phyloP scores from a whole-genome alignment of 805 yeast genomes.

The Wickerhamiella occidentalis region DNA sequence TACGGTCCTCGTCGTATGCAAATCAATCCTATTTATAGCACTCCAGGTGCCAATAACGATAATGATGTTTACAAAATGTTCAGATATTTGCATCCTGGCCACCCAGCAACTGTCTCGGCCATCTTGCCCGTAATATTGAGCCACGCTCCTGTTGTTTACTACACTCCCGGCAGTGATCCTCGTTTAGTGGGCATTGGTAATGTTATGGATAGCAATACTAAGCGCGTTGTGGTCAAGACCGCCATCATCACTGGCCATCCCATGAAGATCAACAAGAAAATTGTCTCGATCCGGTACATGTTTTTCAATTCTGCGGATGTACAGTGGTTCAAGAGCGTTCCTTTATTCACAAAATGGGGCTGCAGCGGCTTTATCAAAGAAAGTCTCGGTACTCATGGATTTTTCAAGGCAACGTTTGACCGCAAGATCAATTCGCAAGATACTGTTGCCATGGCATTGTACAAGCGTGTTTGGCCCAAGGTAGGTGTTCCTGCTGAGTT shows the following conservation, averaged over 20 bases:
- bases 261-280: slow-evolving; percentile 82
- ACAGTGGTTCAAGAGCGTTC: slow-evolving; percentile 78
- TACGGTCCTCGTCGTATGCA: slow-evolving; percentile 85
- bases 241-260: slow-evolving; percentile 88
- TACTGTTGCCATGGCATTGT: slow-evolving; percentile 83
- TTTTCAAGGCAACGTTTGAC: slow-evolving; percentile 91
- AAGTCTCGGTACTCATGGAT: slow-evolving; percentile 95
- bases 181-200: slow-evolving; percentile 82
- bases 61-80: slow-evolving; percentile 83
- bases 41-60: slow-evolving; percentile 52
- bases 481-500: not conserved
- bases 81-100: slow-evolving; percentile 69
- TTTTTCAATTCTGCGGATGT: slow-evolving; percentile 88
- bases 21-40: slow-evolving; percentile 73
- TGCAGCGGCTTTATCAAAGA: slow-evolving; percentile 91
- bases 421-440: slow-evolving; percentile 86
- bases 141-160: slow-evolving; percentile 37
- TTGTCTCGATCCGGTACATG: slow-evolving; percentile 92
- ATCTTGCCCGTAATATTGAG: slow-evolving; percentile 80
- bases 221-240: slow-evolving; percentile 77
- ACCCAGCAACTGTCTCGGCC: slow-evolving; percentile 65
- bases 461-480: slow-evolving; percentile 92
- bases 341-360: slow-evolving; percentile 84
- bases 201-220: slow-evolving; percentile 72
- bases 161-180: slow-evolving; percentile 17